These are phyloP conservation scores for Calonectria honghensis DNA, from an alignment of 2,329 filamentous ascomycete species.

Conservation along the genomic window DNA sequence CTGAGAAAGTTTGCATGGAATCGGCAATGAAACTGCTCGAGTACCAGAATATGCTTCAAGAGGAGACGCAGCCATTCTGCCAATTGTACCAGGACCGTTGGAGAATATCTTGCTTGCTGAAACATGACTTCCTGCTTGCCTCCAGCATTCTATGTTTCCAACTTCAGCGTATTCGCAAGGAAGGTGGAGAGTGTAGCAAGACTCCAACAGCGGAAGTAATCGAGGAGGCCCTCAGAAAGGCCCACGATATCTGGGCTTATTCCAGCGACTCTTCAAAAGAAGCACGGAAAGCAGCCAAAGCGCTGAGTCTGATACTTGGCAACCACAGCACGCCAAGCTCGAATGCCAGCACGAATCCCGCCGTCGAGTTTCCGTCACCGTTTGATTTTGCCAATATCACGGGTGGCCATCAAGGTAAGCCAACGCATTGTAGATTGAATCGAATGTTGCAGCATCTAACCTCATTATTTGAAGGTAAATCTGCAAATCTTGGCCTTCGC, in stretches of 20 bases:
- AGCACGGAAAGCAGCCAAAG: constrained; percentile 32
- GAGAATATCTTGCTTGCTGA: constrained; percentile 36
- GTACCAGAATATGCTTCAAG: constrained; percentile 34
- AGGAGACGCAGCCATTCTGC: constrained; percentile 34
- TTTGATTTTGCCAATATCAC: not conserved
- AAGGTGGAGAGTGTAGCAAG: not conserved
- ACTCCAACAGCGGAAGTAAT: not conserved
- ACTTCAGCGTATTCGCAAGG: constrained; percentile 2
- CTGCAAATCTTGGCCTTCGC: not conserved
- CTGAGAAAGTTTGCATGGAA: constrained; percentile 23
- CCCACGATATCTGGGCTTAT: constrained; percentile 28
- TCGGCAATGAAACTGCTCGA: constrained; percentile 32
- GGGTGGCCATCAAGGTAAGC: constrained; percentile 17
- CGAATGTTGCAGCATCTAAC: not conserved
- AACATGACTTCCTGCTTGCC: constrained; percentile 39
- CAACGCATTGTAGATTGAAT: too few species aligned
- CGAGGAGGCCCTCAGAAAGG: constrained; percentile 4
- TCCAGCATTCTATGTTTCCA: constrained; percentile 39
- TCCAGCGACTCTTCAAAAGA: constrained; percentile 25
- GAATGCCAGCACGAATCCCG: not conserved
- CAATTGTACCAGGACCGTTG: constrained; percentile 37
- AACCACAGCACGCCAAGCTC: not conserved
- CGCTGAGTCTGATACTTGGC: constrained; percentile 13
- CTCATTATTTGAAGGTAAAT: not conserved
- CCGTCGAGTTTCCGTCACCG: not conserved